Evolutionary conservation across 2,329 filamentous ascomycete species (phyloP), one percentile per base, ranked within the genome.

Genomic region (Xylogone sp.): DNA sequence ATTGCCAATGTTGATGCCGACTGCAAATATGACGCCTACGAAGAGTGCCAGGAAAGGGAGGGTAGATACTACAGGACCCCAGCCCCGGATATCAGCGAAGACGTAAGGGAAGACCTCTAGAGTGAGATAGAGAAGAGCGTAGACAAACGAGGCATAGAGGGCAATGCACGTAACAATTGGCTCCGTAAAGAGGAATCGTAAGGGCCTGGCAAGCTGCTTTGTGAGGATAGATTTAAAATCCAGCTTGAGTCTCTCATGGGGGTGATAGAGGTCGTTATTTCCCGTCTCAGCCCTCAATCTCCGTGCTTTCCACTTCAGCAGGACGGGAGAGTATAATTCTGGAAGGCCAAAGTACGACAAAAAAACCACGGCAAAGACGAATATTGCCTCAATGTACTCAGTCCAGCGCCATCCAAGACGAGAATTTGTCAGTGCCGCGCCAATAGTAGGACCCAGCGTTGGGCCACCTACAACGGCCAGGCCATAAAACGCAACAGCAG

Each of bases 91-190:
- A 12, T 73, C 76, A 20, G 71, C 59, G 66, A 88, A 89, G n/a
- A 88, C 79, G 2, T 88, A 72, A 0, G 86, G 84, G 10, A 90
- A 77, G 3, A 68, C 69, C 57, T 65, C 69, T 42, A 72, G 65
- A 75, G 83, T 70, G 53, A 90, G 74, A 65, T 88, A 90, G 0
- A 90, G 72, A 1, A 88, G 76, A 0, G 81, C 84, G 83, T 85
- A 90, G 46, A 78, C 81, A 66, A 90, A 90, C 0, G 84, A 75
- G 0, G 84, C 80, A 83, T 87, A 90, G 3, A 87, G 69, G 0
- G 81, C 59, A 68, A 90, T 90, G 70, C 75, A 82, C 62, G 82
- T 82, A 1, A 84, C 78, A 12, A 83, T 79, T 0, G 80, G 78
- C 55, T 84, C 81, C 0, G 79, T 84, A 21, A 75, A 60, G 5